Conservation (phyloP, 2,329 filamentous ascomycete genomes). For the Scortechinia acanthostroma region DNA sequence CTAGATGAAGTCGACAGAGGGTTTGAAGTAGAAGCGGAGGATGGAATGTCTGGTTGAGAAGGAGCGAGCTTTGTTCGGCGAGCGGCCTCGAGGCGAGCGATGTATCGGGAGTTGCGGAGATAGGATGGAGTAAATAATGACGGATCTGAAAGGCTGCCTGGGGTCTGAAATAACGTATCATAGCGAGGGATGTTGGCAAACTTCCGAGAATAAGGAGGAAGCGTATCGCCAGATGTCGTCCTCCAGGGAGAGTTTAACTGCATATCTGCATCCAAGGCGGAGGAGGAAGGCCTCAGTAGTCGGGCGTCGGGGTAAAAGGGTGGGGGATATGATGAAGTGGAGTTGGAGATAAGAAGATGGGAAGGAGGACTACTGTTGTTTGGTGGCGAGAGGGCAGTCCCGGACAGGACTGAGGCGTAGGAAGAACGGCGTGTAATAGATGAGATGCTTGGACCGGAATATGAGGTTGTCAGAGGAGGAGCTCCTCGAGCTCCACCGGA, state of each 20-base stretch:
- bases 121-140: constrained; percentile 79
- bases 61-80: constrained; percentile 51
- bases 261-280: constrained; percentile 37
- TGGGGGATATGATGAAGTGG: constrained; percentile 17
- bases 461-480: background rate
- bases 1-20: constrained; percentile 41
- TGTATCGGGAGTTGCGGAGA: constrained; percentile 70
- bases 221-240: background rate
- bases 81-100: constrained; percentile 67
- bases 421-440: constrained; percentile 21
- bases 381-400: constrained; percentile 22
- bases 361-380: constrained; percentile 15
- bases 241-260: constrained; percentile 33
- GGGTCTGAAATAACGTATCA: constrained; percentile 15
- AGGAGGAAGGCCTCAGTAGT: constrained; percentile 17
- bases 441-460: background rate
- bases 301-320: constrained; percentile 19
- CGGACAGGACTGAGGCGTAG: constrained; percentile 32
- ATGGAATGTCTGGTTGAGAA: constrained; percentile 36
- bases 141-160: constrained; percentile 19
- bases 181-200: constrained; percentile 8
- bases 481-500: background rate
- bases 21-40: constrained; percentile 30
- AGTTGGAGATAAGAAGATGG: constrained; percentile 15
- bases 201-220: constrained; percentile 14